phyloP scores from a whole-genome alignment of 1,284 basidiomycete genomes.

The Schizophyllum amplum region DNA sequence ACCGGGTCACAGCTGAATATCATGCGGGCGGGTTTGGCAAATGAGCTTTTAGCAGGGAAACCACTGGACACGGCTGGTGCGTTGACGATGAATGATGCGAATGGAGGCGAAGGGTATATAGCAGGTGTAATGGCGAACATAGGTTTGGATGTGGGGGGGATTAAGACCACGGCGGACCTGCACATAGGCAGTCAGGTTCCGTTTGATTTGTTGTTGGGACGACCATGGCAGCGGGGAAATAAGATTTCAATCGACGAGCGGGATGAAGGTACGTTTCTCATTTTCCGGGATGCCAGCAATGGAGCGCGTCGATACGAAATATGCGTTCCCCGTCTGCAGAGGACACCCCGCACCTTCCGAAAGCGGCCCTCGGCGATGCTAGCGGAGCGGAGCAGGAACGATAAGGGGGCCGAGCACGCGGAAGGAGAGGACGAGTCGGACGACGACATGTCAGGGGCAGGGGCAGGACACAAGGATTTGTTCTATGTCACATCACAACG shows the following conservation, averaged over 20 bases:
- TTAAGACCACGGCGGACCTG: conserved; percentile 11
- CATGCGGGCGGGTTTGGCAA: conserved; percentile 7
- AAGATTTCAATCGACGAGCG: conserved; percentile 20
- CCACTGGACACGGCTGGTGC: conserved; percentile 11
- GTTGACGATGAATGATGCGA: conserved; percentile 17
- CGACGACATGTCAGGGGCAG: too few species aligned
- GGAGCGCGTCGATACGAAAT: conserved; percentile 1
- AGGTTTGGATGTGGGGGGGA: conserved; percentile 11
- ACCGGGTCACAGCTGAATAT: conserved; percentile 19
- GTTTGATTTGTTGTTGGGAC: conserved; percentile 18
- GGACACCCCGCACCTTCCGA: too few species aligned
- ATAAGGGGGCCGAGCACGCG: too few species aligned
- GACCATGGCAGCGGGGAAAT: conserved; percentile 21
- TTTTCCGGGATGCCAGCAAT: conserved; percentile 11
- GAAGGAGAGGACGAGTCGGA: too few species aligned
- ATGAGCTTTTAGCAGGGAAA: conserved; percentile 1
- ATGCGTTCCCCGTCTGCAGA: too few species aligned
- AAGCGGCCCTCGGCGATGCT: too few species aligned
- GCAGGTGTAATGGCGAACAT: conserved; percentile 13
- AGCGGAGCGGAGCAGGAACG: too few species aligned
- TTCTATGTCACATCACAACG: too few species aligned
- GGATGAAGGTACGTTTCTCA: conserved; percentile 14
- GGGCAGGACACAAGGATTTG: too few species aligned
- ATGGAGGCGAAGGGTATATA: conserved; percentile 14
- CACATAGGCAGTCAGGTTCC: conserved; percentile 15